These are phyloP conservation scores for Triticum turgidum DNA, from an alignment of 176 grass and related monocot genomes.

Conservation along the genomic window DNA sequence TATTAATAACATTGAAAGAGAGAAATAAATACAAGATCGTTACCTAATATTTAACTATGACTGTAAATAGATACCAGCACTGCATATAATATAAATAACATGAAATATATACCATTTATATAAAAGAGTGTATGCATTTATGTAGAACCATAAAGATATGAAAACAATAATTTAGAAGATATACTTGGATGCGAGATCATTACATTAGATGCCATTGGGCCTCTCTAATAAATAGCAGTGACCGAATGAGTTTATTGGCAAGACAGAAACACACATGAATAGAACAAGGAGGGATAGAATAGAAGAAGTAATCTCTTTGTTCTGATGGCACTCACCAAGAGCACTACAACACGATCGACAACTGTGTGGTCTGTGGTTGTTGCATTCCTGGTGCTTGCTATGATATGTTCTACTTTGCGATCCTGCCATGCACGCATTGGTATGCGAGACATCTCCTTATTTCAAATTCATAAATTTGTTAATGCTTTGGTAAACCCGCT, in stretches of 20 bases:
- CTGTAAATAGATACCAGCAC: not conserved
- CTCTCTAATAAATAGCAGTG: not conserved
- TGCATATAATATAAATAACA: not conserved
- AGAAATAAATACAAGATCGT: not conserved
- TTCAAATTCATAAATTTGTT: too few relatives aligned
- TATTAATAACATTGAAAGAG: not conserved
- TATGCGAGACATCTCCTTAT: not conserved
- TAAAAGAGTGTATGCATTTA: not conserved
- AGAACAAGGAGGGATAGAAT: not conserved
- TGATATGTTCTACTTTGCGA: not conserved
- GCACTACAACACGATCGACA: not conserved
- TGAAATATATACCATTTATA: not conserved
- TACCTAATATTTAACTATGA: not conserved
- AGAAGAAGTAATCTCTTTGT: not conserved
- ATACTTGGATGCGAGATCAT: too few relatives aligned
- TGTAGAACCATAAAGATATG: not conserved
- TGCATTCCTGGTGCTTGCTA: not conserved
- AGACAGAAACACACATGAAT: not conserved
- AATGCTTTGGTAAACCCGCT: too few relatives aligned
- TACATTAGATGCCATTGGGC: not conserved
- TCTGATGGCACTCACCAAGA: not conserved
- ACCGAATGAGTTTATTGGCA: not conserved
- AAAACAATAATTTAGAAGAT: not conserved
- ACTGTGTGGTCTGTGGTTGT: not conserved
- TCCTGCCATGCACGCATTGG: not conserved